phyloP scores from a whole-genome alignment of 202 grass and related monocot species.

The Hordeum pubiflorum region DNA sequence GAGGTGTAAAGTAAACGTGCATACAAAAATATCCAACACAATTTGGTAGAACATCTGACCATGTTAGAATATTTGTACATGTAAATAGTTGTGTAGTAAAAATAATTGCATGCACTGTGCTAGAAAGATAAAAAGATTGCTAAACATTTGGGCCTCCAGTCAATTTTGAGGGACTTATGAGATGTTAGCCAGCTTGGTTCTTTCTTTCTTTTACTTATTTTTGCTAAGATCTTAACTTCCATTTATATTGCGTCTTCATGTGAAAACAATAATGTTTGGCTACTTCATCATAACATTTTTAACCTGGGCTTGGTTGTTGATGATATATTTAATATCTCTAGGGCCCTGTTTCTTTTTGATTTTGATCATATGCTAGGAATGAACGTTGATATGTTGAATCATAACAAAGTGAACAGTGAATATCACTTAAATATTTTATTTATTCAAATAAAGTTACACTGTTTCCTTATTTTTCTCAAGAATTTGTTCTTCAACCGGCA shows the following conservation, averaged over 20 bases:
- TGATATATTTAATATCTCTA: background rate
- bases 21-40: background rate
- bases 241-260: background rate
- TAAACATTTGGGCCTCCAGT: background rate
- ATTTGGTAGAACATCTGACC: background rate
- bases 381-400: background rate
- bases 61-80: background rate
- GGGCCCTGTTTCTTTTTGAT: background rate
- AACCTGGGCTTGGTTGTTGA: background rate
- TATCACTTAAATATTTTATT: background rate
- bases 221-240: background rate
- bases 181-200: background rate
- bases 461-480: background rate
- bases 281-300: background rate
- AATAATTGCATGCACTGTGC: background rate
- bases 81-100: background rate
- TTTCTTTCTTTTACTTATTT: background rate
- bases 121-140: background rate
- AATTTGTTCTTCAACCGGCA: background rate
- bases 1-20: background rate
- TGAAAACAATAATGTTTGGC: background rate
- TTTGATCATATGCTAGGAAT: constrained; percentile 3
- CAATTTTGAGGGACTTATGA: background rate
- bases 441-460: background rate
- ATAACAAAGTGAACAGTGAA: background rate